Evolutionary conservation across 2,329 filamentous ascomycete species (phyloP).

Genomic region (Stachybotrys chlorohalonatus): DNA sequence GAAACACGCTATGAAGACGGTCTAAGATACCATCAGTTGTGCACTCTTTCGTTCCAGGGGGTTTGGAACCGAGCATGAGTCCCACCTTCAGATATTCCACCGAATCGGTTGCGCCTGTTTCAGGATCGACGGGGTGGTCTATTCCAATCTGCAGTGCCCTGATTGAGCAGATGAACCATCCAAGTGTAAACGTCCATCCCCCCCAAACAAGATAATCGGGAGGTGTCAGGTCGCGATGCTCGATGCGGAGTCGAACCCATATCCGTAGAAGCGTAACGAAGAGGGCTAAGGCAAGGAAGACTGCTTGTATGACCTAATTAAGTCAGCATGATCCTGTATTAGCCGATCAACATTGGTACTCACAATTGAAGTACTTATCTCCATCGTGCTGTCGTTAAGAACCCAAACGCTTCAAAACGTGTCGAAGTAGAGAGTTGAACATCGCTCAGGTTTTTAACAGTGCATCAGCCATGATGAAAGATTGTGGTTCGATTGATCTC

Average conservation of each 20-base stretch:
- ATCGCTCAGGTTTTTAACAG: too few relatives aligned
- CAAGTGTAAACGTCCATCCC: not conserved
- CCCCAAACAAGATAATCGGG: not conserved
- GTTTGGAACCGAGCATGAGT: too few relatives aligned
- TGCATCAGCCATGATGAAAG: too few relatives aligned
- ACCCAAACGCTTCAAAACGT: too few relatives aligned
- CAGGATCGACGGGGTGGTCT: not conserved
- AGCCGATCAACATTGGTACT: not conserved
- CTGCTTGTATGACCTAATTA: not conserved
- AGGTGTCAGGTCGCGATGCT: not conserved
- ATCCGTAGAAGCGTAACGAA: not conserved
- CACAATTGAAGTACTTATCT: not conserved
- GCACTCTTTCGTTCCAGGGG: too few relatives aligned
- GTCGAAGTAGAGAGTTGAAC: too few relatives aligned
- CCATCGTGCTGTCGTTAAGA: not conserved
- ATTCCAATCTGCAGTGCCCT: not conserved
- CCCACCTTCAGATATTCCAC: not conserved
- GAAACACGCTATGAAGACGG: not conserved
- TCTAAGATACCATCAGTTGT: not conserved
- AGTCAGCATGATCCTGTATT: not conserved
- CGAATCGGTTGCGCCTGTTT: not conserved
- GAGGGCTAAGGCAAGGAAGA: not conserved
- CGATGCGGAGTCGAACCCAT: not conserved
- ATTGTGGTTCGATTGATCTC: too few relatives aligned
- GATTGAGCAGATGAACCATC: slow-evolving; percentile 1